Conservation (phyloP, 2,329 filamentous ascomycete genomes). For the Aspergillus floridensis region DNA sequence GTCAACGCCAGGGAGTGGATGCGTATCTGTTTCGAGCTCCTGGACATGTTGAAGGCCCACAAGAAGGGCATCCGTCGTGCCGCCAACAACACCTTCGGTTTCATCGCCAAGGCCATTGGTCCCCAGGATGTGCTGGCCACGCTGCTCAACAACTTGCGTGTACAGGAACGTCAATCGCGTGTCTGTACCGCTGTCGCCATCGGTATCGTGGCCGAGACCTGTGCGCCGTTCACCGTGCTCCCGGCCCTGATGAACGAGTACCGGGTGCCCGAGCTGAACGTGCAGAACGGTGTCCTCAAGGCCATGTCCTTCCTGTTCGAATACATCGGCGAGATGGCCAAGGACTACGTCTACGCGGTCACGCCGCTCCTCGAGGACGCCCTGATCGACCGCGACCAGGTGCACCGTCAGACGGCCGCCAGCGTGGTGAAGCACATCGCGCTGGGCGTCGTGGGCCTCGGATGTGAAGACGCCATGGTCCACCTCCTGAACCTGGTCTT, state of each 20-base stretch:
- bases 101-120: constrained; percentile 98
- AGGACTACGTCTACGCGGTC: constrained; percentile 98
- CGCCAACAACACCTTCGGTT: constrained; percentile 99
- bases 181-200: constrained; percentile 98
- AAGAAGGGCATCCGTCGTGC: constrained; percentile 98
- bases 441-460: constrained; percentile 92
- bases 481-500: constrained; percentile 94
- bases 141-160: constrained; percentile 90
- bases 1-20: constrained; percentile 99
- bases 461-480: constrained; percentile 97
- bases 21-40: constrained; percentile 97
- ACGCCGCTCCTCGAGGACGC: constrained; percentile 94
- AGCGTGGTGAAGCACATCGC: constrained; percentile 98
- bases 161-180: constrained; percentile 95
- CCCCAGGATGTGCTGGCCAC: constrained; percentile 96
- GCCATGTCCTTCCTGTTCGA: constrained; percentile 96
- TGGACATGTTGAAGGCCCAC: constrained; percentile 99
- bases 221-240: constrained; percentile 96
- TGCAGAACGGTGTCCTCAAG: constrained; percentile 97
- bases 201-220: constrained; percentile 97
- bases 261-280: constrained; percentile 94
- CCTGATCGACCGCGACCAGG: constrained; percentile 95
- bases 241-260: constrained; percentile 99
- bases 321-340: constrained; percentile 99
- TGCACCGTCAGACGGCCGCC: constrained; percentile 94